Conservation (phyloP, 768 basidiomycete species). For the Mycena belliarum region DNA sequence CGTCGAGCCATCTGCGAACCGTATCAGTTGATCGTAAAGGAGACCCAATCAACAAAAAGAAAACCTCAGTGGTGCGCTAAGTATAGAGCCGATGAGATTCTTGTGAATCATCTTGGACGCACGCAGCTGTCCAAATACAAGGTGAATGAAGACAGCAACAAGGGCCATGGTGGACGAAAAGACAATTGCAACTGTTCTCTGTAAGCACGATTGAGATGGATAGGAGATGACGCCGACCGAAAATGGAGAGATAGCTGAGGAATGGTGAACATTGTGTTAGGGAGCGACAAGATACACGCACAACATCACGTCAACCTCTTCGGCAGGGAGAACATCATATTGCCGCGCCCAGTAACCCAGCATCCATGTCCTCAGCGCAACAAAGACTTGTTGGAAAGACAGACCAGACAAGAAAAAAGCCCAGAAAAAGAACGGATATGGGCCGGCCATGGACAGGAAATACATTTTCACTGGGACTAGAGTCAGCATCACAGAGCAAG, state of each 20-base stretch:
- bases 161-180: conserved; percentile 27
- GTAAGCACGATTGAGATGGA: not conserved
- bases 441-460: conserved; percentile 5
- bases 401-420: conserved; percentile 8
- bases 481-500: not conserved
- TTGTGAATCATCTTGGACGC: conserved; percentile 44
- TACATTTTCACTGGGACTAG: conserved; percentile 16
- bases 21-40: conserved; percentile 46
- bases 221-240: not conserved
- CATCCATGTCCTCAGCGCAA: conserved; percentile 13
- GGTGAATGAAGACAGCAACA: conserved; percentile 26
- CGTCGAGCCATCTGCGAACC: conserved; percentile 23
- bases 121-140: conserved; percentile 38
- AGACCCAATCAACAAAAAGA: conserved; percentile 49
- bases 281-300: not conserved
- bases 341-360: conserved; percentile 19
- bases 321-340: conserved; percentile 10
- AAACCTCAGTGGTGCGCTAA: conserved; percentile 51
- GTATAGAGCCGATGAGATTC: conserved; percentile 37
- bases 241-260: conserved; percentile 4
- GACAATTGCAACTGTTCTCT: conserved; percentile 25
- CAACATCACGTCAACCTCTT: conserved; percentile 10
- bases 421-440: conserved; percentile 14
- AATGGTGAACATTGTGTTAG: not conserved
- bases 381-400: not conserved